Percentiles rank a stretch among this genome's conserved stretches.
Evolutionary conservation across 192 early-diverging fungal genomes (phyloP).

Genomic region (Podila horticola): DNA sequence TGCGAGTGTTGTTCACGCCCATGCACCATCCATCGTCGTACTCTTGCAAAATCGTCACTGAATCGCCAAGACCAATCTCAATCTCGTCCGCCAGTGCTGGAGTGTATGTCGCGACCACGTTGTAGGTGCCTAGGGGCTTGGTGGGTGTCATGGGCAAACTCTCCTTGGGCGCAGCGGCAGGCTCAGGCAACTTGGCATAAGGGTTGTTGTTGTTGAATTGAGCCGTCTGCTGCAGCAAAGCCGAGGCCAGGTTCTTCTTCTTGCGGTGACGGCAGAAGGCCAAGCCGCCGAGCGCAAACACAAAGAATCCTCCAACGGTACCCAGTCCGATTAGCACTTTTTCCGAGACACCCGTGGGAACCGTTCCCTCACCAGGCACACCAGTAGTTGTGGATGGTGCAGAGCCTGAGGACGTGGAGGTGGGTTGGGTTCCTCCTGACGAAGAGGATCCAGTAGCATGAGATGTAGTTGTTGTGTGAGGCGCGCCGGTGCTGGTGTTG

Average conservation of each 20-base stretch:
- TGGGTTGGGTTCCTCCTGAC: background rate
- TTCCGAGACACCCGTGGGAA: constrained; percentile 18
- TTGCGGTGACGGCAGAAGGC: constrained; percentile 43
- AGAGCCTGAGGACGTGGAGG: background rate
- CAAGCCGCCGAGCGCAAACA: constrained; percentile 35
- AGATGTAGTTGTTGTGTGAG: background rate
- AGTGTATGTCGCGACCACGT: constrained; percentile 57
- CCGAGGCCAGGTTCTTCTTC: constrained; percentile 44
- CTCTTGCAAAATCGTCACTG: constrained; percentile 59
- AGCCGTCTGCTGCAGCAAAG: constrained; percentile 33
- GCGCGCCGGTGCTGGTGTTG: background rate
- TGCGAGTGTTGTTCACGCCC: constrained; percentile 61
- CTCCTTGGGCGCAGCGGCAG: constrained; percentile 18
- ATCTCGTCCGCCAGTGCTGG: constrained; percentile 68
- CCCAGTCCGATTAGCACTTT: constrained; percentile 34
- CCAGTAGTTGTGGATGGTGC: background rate
- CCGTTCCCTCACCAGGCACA: background rate
- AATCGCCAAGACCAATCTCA: constrained; percentile 62
- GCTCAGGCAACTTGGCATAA: constrained; percentile 40
- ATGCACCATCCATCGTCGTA: constrained; percentile 73
- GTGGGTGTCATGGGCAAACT: constrained; percentile 31
- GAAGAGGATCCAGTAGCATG: background rate
- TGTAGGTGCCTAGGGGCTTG: constrained; percentile 56
- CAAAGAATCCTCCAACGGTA: constrained; percentile 31
- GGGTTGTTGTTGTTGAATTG: constrained; percentile 54